Evolutionary conservation across 352 stramenopile species (phyloP).

Genomic region (Pythium periplocum): DNA sequence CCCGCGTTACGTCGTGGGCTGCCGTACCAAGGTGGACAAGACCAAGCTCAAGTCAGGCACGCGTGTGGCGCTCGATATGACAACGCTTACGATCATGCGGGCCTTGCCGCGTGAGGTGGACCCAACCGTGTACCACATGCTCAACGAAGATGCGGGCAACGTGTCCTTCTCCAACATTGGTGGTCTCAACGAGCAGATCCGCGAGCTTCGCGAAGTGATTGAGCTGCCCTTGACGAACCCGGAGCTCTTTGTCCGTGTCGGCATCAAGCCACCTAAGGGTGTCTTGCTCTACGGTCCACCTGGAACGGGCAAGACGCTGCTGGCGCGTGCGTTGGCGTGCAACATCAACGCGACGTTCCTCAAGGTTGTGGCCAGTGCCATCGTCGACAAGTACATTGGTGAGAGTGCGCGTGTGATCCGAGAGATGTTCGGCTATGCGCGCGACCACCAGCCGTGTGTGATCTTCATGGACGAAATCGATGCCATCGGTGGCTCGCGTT

Average conservation of each 20-base stretch:
- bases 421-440: slow-evolving; percentile 98
- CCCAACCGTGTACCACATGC: slow-evolving; percentile 99
- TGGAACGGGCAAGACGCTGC: slow-evolving; percentile 98
- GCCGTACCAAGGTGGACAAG: slow-evolving; percentile 92
- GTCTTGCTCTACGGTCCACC: slow-evolving; percentile 98
- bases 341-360: slow-evolving; percentile 99
- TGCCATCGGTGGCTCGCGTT: slow-evolving; percentile 97
- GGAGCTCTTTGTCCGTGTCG: slow-evolving; percentile 97
- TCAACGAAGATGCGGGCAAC: slow-evolving; percentile 96
- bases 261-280: slow-evolving; percentile 98
- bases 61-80: slow-evolving; percentile 98
- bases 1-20: slow-evolving; percentile 98
- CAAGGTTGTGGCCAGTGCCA: slow-evolving; percentile 98
- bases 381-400: slow-evolving; percentile 99
- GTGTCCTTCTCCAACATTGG: slow-evolving; percentile 98
- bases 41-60: slow-evolving; percentile 96
- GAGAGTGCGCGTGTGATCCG: slow-evolving; percentile 99
- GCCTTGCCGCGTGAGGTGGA: slow-evolving; percentile 98
- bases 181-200: slow-evolving; percentile 98
- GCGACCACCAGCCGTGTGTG: slow-evolving; percentile 98
- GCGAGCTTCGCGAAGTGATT: slow-evolving; percentile 94
- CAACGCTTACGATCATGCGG: slow-evolving; percentile 99
- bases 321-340: slow-evolving; percentile 96
- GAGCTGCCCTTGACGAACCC: slow-evolving; percentile 99
- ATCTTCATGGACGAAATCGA: slow-evolving; percentile 99